Base-by-base conservation (phyloP, 225 moss, liverwort and hornwort genomes). In the Thuidium tamariscinum region DNA sequence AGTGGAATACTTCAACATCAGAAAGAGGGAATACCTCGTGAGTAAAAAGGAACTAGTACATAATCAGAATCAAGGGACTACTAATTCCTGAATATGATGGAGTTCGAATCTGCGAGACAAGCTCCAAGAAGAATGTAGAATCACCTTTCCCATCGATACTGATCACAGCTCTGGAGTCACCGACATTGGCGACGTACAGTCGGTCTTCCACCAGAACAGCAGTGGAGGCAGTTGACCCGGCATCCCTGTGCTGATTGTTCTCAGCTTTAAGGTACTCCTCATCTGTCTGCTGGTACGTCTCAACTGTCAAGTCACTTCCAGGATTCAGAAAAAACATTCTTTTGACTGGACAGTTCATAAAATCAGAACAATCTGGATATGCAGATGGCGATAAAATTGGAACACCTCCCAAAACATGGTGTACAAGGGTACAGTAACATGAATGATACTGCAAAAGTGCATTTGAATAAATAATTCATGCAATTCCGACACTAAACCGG, bases 151-250 rank as follows among this genome's bases (percentile, higher is more conserved):
- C 98, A 26, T 83, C 85, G 83, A 94, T 95, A 79, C 93, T 94
- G 65, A 98, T 91, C 49, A 98, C 98, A 48, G 98, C 98, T 84
- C 98, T 94, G 44, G 98, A 98, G 89, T 98, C 98, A 15, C 98
- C 98, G 29, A 98, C 98, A 85, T 98, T 98, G 48, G 98, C 98
- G 89, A 98, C 96, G 69, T 95, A 91, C 41, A 98, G 81, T 39
- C 92, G 92, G 67, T 98, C 94, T 82, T 95, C 98, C 66, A 98
- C 95, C 83, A 96, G 84, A 82, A 98, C 98, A 67, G 98, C 98
- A 15, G 98, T 98, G 20, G 98, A 98, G 13, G 98, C 98, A 49
- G 98, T 98, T 87, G 98, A 98, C 52, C 98, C 98, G 22, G 98
- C 98, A 88, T 98, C 98, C 66, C 95, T 92, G 81, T 97, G 90